Percentiles rank a stretch among this genome's conserved stretches.
Conservation (phyloP, 345 rosid species). For the Gynandropsis gynandra region DNA sequence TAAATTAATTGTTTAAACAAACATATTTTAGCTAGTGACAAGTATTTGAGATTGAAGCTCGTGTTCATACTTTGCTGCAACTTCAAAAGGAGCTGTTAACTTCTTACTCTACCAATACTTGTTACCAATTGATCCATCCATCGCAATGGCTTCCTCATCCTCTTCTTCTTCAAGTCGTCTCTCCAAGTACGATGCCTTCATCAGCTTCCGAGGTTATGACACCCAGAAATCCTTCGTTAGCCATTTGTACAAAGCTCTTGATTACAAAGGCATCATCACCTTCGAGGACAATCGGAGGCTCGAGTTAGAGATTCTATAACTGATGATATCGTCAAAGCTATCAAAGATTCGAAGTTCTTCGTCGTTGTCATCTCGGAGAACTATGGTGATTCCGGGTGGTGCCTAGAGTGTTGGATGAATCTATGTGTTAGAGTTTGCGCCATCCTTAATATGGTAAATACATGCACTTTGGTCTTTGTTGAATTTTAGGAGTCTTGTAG, state of each 20-base stretch:
- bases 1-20: too few relatives aligned
- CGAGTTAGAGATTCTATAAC: not conserved
- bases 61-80: too few relatives aligned
- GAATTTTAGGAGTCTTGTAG: too few relatives aligned
- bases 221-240: slow-evolving; percentile 9
- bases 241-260: slow-evolving; percentile 2
- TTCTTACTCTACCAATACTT: too few relatives aligned
- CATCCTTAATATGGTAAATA: too few relatives aligned
- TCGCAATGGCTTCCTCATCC: not conserved
- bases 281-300: slow-evolving; percentile 14
- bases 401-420: too few relatives aligned
- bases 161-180: not conserved
- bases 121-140: too few relatives aligned
- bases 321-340: not conserved
- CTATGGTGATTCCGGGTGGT: not conserved
- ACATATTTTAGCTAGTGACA: too few relatives aligned
- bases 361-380: not conserved
- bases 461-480: too few relatives aligned
- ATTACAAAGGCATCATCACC: not conserved
- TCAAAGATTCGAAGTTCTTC: not conserved
- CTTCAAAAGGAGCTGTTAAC: too few relatives aligned
- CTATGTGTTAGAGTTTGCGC: too few relatives aligned
- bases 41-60: too few relatives aligned
- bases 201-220: slow-evolving; percentile 25
- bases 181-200: slow-evolving; percentile 13